These are phyloP conservation scores for Aspergillus persii DNA, from an alignment of 2,329 filamentous ascomycete genomes.

Conservation along the genomic window DNA sequence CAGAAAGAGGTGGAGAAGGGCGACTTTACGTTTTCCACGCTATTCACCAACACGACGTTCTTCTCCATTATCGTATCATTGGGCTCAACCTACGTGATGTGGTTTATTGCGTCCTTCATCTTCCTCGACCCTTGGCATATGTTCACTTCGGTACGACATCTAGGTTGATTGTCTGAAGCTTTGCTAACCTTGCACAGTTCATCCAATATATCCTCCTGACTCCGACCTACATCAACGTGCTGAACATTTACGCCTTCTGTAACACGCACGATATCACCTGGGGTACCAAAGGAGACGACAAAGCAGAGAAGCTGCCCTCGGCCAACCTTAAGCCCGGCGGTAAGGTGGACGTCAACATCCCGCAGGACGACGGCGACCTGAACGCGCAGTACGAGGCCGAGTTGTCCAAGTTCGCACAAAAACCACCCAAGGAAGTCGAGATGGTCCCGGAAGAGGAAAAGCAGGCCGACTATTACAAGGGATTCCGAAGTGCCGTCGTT, in stretches of 20 bases:
- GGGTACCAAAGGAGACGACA: slow-evolving; percentile 98
- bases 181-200: slow-evolving; percentile 51
- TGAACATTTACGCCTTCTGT: slow-evolving; percentile 99
- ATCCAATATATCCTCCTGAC: slow-evolving; percentile 92
- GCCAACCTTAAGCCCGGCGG: slow-evolving; percentile 90
- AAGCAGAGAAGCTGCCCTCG: slow-evolving; percentile 82
- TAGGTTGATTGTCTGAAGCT: too few relatives aligned
- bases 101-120: slow-evolving; percentile 83
- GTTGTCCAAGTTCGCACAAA: slow-evolving; percentile 68
- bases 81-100: slow-evolving; percentile 87
- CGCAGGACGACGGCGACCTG: slow-evolving; percentile 88
- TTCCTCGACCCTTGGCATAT: slow-evolving; percentile 99
- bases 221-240: slow-evolving; percentile 95
- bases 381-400: slow-evolving; percentile 94
- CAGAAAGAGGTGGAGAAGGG: slow-evolving; percentile 63
- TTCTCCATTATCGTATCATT: slow-evolving; percentile 92
- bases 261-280: slow-evolving; percentile 97
- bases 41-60: slow-evolving; percentile 87
- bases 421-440: slow-evolving; percentile 66
- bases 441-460: slow-evolving; percentile 61
- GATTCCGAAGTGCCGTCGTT: slow-evolving; percentile 88
- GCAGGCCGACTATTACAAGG: slow-evolving; percentile 98
- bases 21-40: slow-evolving; percentile 65
- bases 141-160: slow-evolving; percentile 66
- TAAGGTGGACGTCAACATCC: slow-evolving; percentile 84